Percentiles rank a stretch among this genome's conserved stretches.
These are phyloP conservation scores for Boletus calvinii DNA, from an alignment of 1,284 basidiomycete species.

Conservation along the genomic window DNA sequence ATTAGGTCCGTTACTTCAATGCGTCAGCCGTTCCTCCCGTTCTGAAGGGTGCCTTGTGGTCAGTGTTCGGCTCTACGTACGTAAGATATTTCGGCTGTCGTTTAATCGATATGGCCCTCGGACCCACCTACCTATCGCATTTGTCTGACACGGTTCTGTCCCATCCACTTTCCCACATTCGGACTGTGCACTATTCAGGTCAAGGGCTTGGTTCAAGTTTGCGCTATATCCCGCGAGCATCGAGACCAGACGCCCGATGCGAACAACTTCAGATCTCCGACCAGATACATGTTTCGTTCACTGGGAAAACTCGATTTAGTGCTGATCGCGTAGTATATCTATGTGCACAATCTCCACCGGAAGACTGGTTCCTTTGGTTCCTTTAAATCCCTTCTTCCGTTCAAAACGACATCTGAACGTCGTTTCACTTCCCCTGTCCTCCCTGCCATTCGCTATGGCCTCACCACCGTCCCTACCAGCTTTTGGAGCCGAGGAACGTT, in stretches of 20 bases:
- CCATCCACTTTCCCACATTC: slow-evolving; percentile 36
- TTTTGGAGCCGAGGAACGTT: slow-evolving; percentile 30
- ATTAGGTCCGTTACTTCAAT: slow-evolving; percentile 32
- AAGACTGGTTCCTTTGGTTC: slow-evolving; percentile 28
- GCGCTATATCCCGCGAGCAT: slow-evolving; percentile 39
- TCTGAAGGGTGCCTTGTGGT: slow-evolving; percentile 36
- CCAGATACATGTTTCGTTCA: slow-evolving; percentile 38
- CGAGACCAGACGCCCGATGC: slow-evolving; percentile 37
- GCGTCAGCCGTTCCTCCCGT: slow-evolving; percentile 30
- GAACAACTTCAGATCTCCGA: slow-evolving; percentile 38
- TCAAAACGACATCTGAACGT: slow-evolving; percentile 24
- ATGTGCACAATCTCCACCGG: slow-evolving; percentile 40
- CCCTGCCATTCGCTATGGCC: slow-evolving; percentile 22
- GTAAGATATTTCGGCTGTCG: slow-evolving; percentile 37
- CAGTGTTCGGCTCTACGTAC: slow-evolving; percentile 28
- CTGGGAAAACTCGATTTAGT: slow-evolving; percentile 39
- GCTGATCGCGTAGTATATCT: slow-evolving; percentile 42
- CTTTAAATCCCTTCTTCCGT: slow-evolving; percentile 34
- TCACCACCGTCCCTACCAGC: slow-evolving; percentile 24
- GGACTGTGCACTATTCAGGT: slow-evolving; percentile 32
- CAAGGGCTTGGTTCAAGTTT: slow-evolving; percentile 37
- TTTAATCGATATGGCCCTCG: slow-evolving; percentile 41
- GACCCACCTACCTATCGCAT: slow-evolving; percentile 38
- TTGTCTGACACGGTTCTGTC: slow-evolving; percentile 31
- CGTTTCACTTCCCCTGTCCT: slow-evolving; percentile 29